A percentile compares a stretch with the other conserved stretches of the same genome.
Conservation (phyloP, 2,329 filamentous ascomycete species). For the Domatiomyces catenatus region DNA sequence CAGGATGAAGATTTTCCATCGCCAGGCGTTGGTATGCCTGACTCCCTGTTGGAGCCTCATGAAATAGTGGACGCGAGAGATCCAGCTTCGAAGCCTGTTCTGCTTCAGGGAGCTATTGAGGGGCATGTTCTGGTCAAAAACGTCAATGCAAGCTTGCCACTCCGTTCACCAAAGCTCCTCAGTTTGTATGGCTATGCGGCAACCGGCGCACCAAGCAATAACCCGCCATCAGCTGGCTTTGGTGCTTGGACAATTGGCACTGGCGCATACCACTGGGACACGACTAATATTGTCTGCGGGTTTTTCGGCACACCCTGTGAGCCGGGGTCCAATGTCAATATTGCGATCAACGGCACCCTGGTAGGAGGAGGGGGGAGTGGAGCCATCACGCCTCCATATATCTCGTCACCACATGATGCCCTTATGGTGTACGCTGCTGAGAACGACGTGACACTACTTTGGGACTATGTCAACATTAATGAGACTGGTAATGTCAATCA, state of each 20-base stretch:
- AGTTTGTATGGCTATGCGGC: conserved; percentile 37
- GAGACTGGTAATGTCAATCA: background rate
- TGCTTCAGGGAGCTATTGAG: conserved; percentile 3
- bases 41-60: conserved; percentile 1
- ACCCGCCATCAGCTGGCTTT: conserved; percentile 11
- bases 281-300: background rate
- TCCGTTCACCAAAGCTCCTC: conserved; percentile 32
- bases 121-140: conserved; percentile 37
- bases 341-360: conserved; percentile 2
- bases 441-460: background rate
- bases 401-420: conserved; percentile 20
- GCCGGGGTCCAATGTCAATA: background rate
- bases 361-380: conserved; percentile 32
- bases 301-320: background rate
- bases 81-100: conserved; percentile 1
- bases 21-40: conserved; percentile 27
- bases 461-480: background rate
- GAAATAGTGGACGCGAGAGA: conserved; percentile 4
- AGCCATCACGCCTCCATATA: conserved; percentile 38
- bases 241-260: conserved; percentile 14
- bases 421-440: background rate
- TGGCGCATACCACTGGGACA: background rate
- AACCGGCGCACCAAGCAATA: background rate
- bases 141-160: conserved; percentile 32
- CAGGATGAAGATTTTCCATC: conserved; percentile 23